Conservation (phyloP, 371 early-diverging fungal species). For the Actinomucor elegans region DNA sequence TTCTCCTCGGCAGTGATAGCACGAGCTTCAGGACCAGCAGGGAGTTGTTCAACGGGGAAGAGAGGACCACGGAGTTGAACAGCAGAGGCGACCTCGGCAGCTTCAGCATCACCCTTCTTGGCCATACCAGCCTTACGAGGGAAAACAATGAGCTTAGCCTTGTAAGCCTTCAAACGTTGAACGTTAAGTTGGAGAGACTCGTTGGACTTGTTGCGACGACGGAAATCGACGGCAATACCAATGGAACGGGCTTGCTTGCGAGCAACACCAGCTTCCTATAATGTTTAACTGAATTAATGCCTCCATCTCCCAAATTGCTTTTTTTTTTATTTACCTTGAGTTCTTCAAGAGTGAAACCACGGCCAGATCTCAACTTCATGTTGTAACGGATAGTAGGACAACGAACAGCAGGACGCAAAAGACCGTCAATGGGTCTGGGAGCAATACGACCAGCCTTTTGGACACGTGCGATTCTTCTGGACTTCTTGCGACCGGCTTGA, state of each 20-base stretch:
- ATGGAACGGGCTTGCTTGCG: constrained; percentile 95
- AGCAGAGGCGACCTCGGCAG: constrained; percentile 65
- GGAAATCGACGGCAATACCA: constrained; percentile 98
- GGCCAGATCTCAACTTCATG: constrained; percentile 97
- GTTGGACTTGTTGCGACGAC: constrained; percentile 96
- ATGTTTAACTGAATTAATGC: not conserved
- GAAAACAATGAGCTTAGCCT: constrained; percentile 79
- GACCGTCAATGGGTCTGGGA: constrained; percentile 97
- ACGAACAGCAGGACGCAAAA: constrained; percentile 97
- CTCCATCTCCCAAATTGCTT: not conserved
- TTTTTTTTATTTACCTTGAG: constrained; percentile 92
- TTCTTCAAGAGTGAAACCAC: constrained; percentile 99
- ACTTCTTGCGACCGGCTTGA: constrained; percentile 96
- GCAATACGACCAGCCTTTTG: constrained; percentile 96
- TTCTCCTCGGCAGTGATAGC: constrained; percentile 86
- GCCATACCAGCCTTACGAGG: constrained; percentile 81
- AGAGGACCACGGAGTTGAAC: constrained; percentile 73
- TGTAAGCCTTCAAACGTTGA: constrained; percentile 97
- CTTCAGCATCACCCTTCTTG: constrained; percentile 72
- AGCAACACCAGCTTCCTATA: constrained; percentile 88
- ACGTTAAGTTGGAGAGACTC: constrained; percentile 96
- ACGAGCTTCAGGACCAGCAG: constrained; percentile 72
- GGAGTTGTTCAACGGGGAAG: constrained; percentile 73
- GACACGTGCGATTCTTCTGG: constrained; percentile 85
- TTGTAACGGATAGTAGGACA: constrained; percentile 99